Base-by-base conservation (phyloP, 208 protist genomes). In the Crithidia fasciculata region DNA sequence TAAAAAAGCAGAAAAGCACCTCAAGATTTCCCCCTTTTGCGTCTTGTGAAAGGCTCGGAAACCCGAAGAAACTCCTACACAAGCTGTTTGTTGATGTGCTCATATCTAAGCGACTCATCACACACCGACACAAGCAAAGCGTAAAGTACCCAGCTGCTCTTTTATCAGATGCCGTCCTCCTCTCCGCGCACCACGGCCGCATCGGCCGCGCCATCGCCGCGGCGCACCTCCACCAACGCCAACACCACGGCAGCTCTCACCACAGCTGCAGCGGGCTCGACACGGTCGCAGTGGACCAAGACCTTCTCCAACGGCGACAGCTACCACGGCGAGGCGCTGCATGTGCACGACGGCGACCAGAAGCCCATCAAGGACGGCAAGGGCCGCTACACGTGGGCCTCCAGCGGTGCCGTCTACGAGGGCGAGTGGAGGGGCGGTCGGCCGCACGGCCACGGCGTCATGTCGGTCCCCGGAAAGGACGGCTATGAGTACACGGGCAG, bases 401-500 rank as follows among this genome's bases (percentile, higher is more conserved):
- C 67, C 10, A 89, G 47, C 53, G 77, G 86, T 0, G 83, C 88
- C 18, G 84, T 72, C 0, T 94, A 96, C 73, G 78, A 73, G 9
- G 91, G 91, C 0, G 58, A 72, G 47, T 91, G 85, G 88, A 59
- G 57, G 44, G 81, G 82, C 13, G 85, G 87, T 37, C 78, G 71
- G 10, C 85, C 84, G 5, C 87, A 96, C 50, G 91, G 87, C 37
- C 59, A 80, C 28, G 91, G 91, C 41, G 85, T 74, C 28, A 84
- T 94, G 72, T 69, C 50, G 9, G 63, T 94, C 53, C 85, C 85
- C 8, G 81, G 78, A 16, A 54, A 60, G 3, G 61, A 75, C n/a
- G 91, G 91, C 41, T 96, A 90, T 79, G 77, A 65, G 40, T 96
- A 94, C 59, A 77, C 80, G 28, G 91, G 91, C 1, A 67, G 73